A percentile compares a stretch with the other conserved stretches of the same genome.
These are phyloP conservation scores for Boletus tomentosulus DNA, from an alignment of 768 basidiomycete genomes.

Conservation along the genomic window DNA sequence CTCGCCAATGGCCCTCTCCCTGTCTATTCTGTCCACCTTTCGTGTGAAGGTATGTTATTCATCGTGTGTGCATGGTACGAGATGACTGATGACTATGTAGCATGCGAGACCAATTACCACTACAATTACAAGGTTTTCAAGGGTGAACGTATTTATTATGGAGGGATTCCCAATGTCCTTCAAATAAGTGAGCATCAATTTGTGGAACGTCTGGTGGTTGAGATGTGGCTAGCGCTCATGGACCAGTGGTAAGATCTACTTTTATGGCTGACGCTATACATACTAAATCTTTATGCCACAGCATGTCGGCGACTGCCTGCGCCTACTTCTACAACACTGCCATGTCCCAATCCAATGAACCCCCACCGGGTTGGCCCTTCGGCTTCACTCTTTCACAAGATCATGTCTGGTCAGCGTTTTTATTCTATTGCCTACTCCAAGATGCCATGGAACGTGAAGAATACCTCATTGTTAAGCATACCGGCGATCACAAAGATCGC, in stretches of 20 bases:
- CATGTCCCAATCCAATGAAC: neutral
- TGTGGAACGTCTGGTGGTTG: neutral
- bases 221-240: conserved; percentile 1
- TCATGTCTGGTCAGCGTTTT: neutral
- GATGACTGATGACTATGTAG: neutral
- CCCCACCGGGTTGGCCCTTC: neutral
- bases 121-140: conserved; percentile 1
- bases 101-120: conserved; percentile 4
- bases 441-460: neutral
- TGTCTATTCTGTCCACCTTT: neutral
- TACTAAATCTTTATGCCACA: neutral
- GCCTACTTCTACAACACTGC: neutral
- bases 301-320: neutral
- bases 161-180: neutral
- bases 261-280: too few relatives aligned
- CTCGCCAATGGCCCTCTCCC: neutral
- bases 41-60: neutral
- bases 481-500: neutral
- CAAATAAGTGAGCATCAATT: conserved; percentile 8
- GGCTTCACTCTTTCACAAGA: neutral
- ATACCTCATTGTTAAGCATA: neutral
- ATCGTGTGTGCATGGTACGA: neutral
- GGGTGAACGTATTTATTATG: neutral
- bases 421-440: conserved; percentile 3
- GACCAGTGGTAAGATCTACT: neutral